Base-by-base conservation (phyloP, 2,329 filamentous ascomycete species). In the Epichloe amarillans region DNA sequence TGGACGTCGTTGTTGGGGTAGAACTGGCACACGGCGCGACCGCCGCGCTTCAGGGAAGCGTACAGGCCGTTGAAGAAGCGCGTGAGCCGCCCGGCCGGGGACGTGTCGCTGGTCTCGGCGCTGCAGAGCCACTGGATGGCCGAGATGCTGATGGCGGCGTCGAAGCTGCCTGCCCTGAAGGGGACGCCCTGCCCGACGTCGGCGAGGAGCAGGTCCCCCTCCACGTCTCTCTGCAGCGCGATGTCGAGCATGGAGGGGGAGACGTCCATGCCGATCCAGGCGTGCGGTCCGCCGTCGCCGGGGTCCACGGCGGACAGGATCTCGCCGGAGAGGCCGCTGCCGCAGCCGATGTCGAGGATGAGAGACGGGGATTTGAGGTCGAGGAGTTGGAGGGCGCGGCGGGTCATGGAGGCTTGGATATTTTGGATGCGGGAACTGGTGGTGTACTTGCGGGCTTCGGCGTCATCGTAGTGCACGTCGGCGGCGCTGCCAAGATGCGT, bases 101-200 rank as follows among this genome's bases (percentile, higher is more conserved):
- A 86, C 0, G 93, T 90, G 47, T 94, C 88, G 62, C 81, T 87
- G 53, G 79, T 86, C 66, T 97, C 93, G 40, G 91, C 93, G 66
- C 95, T 97, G 68, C 93, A 98, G 33, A 98, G 75, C 93, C 93
- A 98, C 68, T 98, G 93, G n/a, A 98, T 86, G 0, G 93, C 93
- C 58, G 82, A 88, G 64, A 98, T 97, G 62, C 83, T 89, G 60
- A 98, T 89, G 21, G 93, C 93, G 0, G 91, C 93, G 65, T 98
- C 93, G 63, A 98, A 98, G 0, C 84, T 81, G 35, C 93, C 93
- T 0, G 93, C 80, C 15, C 93, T 83, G 66, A 98, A 98, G 0
- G 93, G 93, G 0, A 98, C 81, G 1, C 93, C 93, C 63, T 98
- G 93, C 0, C 93, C 93, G 47, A 96, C 95, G 62, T 98, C 93